A percentile compares a stretch with the other conserved stretches of the same genome.
Evolutionary conservation across 139 green algal genomes (phyloP).

Genomic region (Chlamydomonas schloesseri): DNA sequence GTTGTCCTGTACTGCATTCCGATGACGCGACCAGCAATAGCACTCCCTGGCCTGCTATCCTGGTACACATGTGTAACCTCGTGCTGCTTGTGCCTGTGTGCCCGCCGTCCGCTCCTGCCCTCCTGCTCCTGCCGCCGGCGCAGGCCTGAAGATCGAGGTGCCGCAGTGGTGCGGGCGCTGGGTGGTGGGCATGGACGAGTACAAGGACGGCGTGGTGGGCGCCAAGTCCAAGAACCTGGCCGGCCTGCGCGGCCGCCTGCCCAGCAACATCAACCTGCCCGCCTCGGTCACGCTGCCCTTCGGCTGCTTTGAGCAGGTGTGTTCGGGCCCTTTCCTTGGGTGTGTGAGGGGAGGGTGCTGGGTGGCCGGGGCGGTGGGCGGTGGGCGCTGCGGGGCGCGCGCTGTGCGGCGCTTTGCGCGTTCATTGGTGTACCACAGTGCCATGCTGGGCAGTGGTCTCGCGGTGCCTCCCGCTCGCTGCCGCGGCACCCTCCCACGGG

Average conservation of each 20-base stretch:
- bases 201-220: slow-evolving; percentile 90
- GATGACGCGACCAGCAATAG: too few species aligned
- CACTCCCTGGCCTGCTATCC: too few species aligned
- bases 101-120: too few species aligned
- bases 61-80: too few species aligned
- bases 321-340: background rate
- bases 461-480: too few species aligned
- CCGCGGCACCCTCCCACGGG: too few species aligned
- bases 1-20: too few species aligned
- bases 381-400: too few species aligned
- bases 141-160: slow-evolving; percentile 66
- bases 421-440: too few species aligned
- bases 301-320: slow-evolving; percentile 90
- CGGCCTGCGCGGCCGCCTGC: slow-evolving; percentile 87
- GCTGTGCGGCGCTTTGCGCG: too few species aligned
- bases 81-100: slow-evolving; percentile 2
- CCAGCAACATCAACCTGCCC: slow-evolving; percentile 89
- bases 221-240: slow-evolving; percentile 98
- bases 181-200: slow-evolving; percentile 90
- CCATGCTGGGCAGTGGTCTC: too few species aligned
- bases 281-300: slow-evolving; percentile 95
- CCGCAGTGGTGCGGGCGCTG: slow-evolving; percentile 88
- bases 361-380: too few species aligned
- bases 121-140: background rate
- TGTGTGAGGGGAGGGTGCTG: background rate